Conservation (phyloP, 768 basidiomycete genomes). For the Nevesoporus exiguus region DNA sequence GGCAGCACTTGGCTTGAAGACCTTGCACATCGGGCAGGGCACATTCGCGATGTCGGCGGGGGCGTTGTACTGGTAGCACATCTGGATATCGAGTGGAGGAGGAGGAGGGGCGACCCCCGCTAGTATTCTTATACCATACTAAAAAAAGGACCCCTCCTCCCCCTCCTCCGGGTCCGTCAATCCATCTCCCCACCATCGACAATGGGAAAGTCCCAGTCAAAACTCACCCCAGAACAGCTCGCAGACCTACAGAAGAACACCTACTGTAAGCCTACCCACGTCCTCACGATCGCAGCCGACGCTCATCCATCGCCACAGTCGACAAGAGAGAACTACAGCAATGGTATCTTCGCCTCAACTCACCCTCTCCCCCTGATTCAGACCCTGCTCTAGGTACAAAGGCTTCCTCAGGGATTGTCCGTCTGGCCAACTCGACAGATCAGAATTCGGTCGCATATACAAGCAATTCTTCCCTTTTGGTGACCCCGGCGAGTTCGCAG, state of each 20-base stretch:
- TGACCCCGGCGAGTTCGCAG: constrained; percentile 93
- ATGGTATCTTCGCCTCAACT: constrained; percentile 51
- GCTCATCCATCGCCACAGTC: constrained; percentile 47
- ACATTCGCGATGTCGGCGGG: constrained; percentile 60
- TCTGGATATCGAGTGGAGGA: constrained; percentile 31
- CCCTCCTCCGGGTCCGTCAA: background rate
- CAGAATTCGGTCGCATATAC: constrained; percentile 96
- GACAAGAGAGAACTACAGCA: constrained; percentile 97
- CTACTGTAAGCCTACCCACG: constrained; percentile 63
- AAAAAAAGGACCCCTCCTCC: constrained; percentile 27
- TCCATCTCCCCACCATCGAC: constrained; percentile 30
- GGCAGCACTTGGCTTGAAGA: constrained; percentile 58
- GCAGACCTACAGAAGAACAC: constrained; percentile 96
- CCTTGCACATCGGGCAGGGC: constrained; percentile 83
- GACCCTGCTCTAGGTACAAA: constrained; percentile 73
- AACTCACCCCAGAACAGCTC: constrained; percentile 91
- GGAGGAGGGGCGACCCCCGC: constrained; percentile 14
- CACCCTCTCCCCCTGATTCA: constrained; percentile 5
- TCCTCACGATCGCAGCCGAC: constrained; percentile 9
- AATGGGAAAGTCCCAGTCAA: constrained; percentile 98
- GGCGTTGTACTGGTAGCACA: constrained; percentile 74
- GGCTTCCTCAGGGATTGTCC: constrained; percentile 99
- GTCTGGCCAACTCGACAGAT: constrained; percentile 92
- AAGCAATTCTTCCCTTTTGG: constrained; percentile 99
- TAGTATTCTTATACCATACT: constrained; percentile 32